Evolutionary conservation across 257 asterid genomes (phyloP), one percentile per base, ranked within the genome.

Genomic region (Paraleonurus japonicus): DNA sequence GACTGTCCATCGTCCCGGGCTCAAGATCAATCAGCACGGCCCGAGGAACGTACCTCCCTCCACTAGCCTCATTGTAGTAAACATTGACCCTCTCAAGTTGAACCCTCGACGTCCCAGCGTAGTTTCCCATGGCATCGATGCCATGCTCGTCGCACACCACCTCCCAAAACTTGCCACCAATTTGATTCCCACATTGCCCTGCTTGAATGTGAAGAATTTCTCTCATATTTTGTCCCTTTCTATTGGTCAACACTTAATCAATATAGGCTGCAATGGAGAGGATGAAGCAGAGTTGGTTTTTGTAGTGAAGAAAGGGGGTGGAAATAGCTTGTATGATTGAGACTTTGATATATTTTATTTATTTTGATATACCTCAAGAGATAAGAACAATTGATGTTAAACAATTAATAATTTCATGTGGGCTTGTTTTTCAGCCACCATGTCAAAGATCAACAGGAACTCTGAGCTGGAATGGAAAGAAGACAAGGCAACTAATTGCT

Each of bases 171-270:
- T 88, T 88, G 69, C 86, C 89, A 9, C 92, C 95, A 37, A 88
- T 88, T 70, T 88, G 95, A 77, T 88, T 88, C 12, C 95, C 95
- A 68, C 95, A 88, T 78, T 86, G 95, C 19, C 95, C 92, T 33
- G 88, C 95, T 81, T 88, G 95, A 66, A 88, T 78, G 65, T 88
- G 95, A 33, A 88, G 88, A 51, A 88, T 88, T 78, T 88, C 95
- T 74, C 95, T 86, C 95, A 85, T 45, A 24, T 32, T 62, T 17
- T 15, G 7, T 24, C 11, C 5, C 32, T 39, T 37, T n/a, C 23
- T 22, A 12, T 11, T 54, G 27, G 19, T 24, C n/a, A n/a, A n/a
- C n/a, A n/a, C n/a, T n/a, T 24, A 24, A 24, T 13, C 33, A 24
- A 53, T 20, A 1, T 7, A 5, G 4, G 15, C 15, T 12, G 30